Conservation (phyloP, 192 early-diverging fungal species). For the Coemansia asiatica region DNA sequence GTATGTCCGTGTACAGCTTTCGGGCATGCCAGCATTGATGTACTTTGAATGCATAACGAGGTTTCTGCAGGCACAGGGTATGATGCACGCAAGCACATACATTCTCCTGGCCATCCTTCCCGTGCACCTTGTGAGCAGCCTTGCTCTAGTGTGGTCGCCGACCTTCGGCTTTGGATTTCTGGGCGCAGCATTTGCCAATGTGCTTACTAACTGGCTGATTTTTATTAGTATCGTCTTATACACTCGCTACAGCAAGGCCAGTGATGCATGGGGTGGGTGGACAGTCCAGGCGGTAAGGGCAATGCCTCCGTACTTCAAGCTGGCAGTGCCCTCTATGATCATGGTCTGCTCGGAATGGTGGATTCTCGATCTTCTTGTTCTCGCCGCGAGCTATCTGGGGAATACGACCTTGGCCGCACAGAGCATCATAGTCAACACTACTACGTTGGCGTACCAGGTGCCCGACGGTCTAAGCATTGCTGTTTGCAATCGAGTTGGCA, state of each 20-base stretch:
- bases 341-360: conserved; percentile 76
- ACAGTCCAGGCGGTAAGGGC: conserved; percentile 40
- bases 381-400: conserved; percentile 60
- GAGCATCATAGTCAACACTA: conserved; percentile 59
- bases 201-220: conserved; percentile 76
- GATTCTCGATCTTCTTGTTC: conserved; percentile 53
- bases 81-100: conserved; percentile 81
- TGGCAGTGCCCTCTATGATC: conserved; percentile 73
- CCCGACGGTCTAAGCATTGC: conserved; percentile 61
- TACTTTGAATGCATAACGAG: conserved; percentile 83
- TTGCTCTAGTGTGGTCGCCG: conserved; percentile 75
- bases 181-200: conserved; percentile 82
- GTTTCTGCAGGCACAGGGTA: conserved; percentile 87
- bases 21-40: conserved; percentile 75
- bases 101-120: conserved; percentile 71
- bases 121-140: conserved; percentile 74
- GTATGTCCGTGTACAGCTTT: conserved; percentile 68
- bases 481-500: conserved; percentile 58
- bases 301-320: conserved; percentile 57
- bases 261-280: conserved; percentile 72
- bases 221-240: conserved; percentile 67
- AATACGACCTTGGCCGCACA: conserved; percentile 61
- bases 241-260: conserved; percentile 54
- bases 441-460: conserved; percentile 55
- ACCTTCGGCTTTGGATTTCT: conserved; percentile 70